These are phyloP conservation scores for Panellus pusillus DNA, from an alignment of 768 basidiomycete species.

Conservation along the genomic window DNA sequence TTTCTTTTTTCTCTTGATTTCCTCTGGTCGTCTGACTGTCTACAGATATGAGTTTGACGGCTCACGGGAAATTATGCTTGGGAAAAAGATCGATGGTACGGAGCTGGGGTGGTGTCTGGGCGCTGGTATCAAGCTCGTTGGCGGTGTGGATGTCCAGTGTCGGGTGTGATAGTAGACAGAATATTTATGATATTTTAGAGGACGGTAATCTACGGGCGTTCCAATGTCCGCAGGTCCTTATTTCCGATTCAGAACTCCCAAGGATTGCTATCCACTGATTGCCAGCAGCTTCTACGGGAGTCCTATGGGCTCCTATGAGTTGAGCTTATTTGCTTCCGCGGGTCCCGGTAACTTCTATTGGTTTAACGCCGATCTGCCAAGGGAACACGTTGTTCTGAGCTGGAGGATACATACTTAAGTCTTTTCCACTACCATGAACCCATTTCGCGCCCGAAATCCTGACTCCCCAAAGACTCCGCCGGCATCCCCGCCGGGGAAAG, in stretches of 20 bases:
- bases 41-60: slow-evolving; percentile 75
- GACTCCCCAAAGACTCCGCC: slow-evolving; percentile 8
- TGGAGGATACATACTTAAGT: not conserved
- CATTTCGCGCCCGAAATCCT: slow-evolving; percentile 11
- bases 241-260: too few species aligned
- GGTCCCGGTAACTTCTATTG: too few species aligned
- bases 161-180: slow-evolving; percentile 25
- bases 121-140: slow-evolving; percentile 76
- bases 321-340: too few species aligned
- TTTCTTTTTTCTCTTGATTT: not conserved
- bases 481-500: slow-evolving; percentile 5
- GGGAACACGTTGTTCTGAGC: too few species aligned
- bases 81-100: slow-evolving; percentile 85
- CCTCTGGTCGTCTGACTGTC: not conserved
- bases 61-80: slow-evolving; percentile 67
- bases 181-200: too few species aligned
- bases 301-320: too few species aligned
- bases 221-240: too few species aligned
- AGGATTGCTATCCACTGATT: too few species aligned
- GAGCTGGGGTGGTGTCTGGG: slow-evolving; percentile 95
- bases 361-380: too few species aligned
- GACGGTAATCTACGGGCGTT: too few species aligned
- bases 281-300: too few species aligned
- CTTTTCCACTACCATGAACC: slow-evolving; percentile 11
- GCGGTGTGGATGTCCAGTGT: slow-evolving; percentile 59